These are phyloP conservation scores for Phytopythium montanum DNA, from an alignment of 352 stramenopile species.

Conservation along the genomic window DNA sequence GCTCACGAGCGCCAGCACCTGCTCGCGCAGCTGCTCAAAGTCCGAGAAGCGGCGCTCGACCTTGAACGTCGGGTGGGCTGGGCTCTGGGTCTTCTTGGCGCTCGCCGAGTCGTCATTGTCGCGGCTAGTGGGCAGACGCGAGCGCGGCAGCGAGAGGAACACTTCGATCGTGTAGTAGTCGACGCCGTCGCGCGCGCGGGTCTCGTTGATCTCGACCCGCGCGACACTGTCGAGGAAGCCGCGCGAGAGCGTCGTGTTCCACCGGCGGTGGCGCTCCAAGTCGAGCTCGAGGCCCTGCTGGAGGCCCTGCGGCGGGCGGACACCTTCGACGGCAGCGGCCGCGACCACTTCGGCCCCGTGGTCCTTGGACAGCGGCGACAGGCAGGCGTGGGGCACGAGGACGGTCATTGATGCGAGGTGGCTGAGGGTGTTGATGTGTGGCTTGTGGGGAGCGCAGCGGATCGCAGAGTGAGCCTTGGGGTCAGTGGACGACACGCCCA, in stretches of 20 bases:
- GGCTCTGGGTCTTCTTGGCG: not conserved
- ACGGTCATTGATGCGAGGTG: no score
- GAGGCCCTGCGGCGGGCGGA: conserved; percentile 16
- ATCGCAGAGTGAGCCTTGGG: conserved; percentile 1
- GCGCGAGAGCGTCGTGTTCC: conserved; percentile 23
- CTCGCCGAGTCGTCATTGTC: conserved; percentile 8
- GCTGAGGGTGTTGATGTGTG: not conserved
- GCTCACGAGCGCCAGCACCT: conserved; percentile 29
- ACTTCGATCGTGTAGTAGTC: conserved; percentile 38
- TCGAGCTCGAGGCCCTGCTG: conserved; percentile 20
- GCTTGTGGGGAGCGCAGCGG: not conserved
- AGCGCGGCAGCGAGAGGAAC: conserved; percentile 30
- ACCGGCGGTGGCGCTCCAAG: conserved; percentile 33
- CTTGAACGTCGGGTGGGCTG: conserved; percentile 25
- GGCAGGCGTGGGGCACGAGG: conserved; percentile 14
- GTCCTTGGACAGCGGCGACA: conserved; percentile 22
- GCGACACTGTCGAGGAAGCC: conserved; percentile 47
- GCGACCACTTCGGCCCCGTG: conserved; percentile 24
- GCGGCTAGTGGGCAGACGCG: conserved; percentile 24
- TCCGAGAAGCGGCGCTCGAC: conserved; percentile 48
- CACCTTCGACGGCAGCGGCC: conserved; percentile 5
- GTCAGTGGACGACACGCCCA: no score
- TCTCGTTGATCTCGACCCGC: conserved; percentile 37
- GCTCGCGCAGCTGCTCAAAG: conserved; percentile 42
- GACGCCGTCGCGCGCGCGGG: conserved; percentile 16